Conservation (phyloP, 2,329 filamentous ascomycete genomes). For the Fonsecaea multimorphosa region DNA sequence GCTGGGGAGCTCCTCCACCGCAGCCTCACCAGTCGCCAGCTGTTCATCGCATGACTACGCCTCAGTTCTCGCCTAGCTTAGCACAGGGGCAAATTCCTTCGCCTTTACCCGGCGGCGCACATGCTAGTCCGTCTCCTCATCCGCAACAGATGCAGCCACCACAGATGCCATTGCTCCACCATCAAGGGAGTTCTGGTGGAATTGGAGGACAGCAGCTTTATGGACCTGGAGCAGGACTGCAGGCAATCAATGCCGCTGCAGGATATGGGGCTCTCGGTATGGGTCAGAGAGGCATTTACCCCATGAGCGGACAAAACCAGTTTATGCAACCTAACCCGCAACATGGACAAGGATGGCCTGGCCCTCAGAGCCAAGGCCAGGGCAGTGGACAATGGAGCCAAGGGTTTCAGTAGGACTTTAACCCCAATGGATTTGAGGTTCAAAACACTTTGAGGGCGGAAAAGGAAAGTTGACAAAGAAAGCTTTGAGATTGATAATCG, state of each 20-base stretch:
- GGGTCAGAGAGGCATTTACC: constrained; percentile 36
- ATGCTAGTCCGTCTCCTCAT: constrained; percentile 36
- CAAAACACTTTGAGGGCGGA: not conserved
- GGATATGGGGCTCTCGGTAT: constrained; percentile 35
- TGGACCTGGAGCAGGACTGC: constrained; percentile 38
- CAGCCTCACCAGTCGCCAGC: constrained; percentile 67
- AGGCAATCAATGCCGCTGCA: constrained; percentile 38
- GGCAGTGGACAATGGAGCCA: constrained; percentile 35
- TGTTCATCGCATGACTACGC: constrained; percentile 48
- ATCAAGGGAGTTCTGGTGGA: constrained; percentile 32
- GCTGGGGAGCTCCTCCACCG: constrained; percentile 68
- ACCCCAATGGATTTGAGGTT: not conserved
- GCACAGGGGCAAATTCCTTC: constrained; percentile 39
- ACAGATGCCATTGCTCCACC: constrained; percentile 39
- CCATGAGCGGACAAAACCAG: constrained; percentile 33
- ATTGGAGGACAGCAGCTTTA: constrained; percentile 38
- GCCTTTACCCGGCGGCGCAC: constrained; percentile 34
- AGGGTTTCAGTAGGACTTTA: constrained; percentile 29
- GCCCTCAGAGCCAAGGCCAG: constrained; percentile 31
- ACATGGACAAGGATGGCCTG: constrained; percentile 37
- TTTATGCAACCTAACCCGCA: constrained; percentile 38
- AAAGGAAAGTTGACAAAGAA: not conserved
- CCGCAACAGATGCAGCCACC: constrained; percentile 40
- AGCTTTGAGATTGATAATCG: not conserved
- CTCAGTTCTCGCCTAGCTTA: constrained; percentile 37